Conservation (phyloP, 257 asterid species). For the Ilex aquifolium region DNA sequence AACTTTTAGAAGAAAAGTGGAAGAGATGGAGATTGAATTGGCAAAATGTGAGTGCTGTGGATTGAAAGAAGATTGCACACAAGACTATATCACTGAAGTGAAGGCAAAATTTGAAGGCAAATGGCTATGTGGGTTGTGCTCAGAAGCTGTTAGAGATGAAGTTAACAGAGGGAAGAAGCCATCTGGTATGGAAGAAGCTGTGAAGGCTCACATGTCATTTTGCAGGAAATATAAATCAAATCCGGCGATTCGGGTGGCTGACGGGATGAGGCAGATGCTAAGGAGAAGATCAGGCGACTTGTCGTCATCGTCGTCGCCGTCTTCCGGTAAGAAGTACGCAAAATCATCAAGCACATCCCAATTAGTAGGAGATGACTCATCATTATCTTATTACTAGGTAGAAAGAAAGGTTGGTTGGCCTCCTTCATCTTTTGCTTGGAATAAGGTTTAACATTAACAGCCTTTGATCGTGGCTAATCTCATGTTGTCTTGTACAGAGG, state of each 20-base stretch:
- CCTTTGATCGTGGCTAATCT: constrained; percentile 1
- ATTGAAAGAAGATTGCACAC: constrained; percentile 84
- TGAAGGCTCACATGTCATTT: constrained; percentile 79
- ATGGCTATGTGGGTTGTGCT: constrained; percentile 89
- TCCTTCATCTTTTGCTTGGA: too few species aligned
- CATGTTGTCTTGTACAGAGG: constrained; percentile 30
- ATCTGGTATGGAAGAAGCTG: constrained; percentile 55
- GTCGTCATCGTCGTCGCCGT: constrained; percentile 9
- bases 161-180: constrained; percentile 38
- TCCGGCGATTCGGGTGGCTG: constrained; percentile 78
- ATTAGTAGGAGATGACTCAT: constrained; percentile 34
- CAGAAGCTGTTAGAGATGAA: constrained; percentile 89
- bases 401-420: too few species aligned
- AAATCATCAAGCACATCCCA: constrained; percentile 52
- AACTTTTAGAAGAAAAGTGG: not conserved
- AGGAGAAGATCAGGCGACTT: constrained; percentile 50
- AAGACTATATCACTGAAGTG: constrained; percentile 59
- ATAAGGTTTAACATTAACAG: not conserved
- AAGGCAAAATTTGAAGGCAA: constrained; percentile 66
- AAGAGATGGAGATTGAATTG: constrained; percentile 63
- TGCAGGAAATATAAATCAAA: constrained; percentile 64
- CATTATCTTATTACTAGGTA: too few species aligned
- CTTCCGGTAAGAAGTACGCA: constrained; percentile 41
- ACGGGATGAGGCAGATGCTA: constrained; percentile 85
- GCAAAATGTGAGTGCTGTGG: constrained; percentile 92